Conservation (phyloP, 2,329 filamentous ascomycete genomes). For the Epichloe festucae region DNA sequence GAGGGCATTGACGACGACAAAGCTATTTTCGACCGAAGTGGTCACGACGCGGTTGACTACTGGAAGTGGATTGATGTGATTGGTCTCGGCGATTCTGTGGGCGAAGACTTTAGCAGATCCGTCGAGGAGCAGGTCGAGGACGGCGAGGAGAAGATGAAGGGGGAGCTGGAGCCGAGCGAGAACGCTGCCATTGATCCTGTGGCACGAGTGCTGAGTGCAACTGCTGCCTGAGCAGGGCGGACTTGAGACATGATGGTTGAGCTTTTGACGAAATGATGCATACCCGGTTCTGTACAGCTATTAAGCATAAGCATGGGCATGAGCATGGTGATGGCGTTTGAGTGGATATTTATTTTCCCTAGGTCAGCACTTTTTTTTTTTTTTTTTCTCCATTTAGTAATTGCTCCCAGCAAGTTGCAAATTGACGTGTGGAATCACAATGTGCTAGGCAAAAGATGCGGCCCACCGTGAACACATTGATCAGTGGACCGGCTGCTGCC, state of each 20-base stretch:
- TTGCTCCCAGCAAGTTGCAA: background rate
- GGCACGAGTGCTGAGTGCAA: background rate
- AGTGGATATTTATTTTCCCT: background rate
- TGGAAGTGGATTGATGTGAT: slow-evolving; percentile 43
- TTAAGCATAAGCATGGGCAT: background rate
- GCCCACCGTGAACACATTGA: too few relatives aligned
- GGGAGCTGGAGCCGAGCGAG: slow-evolving; percentile 21
- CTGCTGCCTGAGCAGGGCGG: slow-evolving; percentile 1
- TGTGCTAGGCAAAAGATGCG: background rate
- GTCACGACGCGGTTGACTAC: slow-evolving; percentile 25
- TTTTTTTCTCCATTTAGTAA: background rate
- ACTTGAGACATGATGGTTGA: background rate
- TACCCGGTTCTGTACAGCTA: background rate
- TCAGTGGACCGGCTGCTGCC: background rate
- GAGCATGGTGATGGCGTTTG: background rate
- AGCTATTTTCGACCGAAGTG: slow-evolving; percentile 36
- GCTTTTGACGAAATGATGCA: background rate
- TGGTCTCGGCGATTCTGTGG: slow-evolving; percentile 28
- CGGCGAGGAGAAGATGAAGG: slow-evolving; percentile 22
- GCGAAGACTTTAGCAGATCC: slow-evolving; percentile 17
- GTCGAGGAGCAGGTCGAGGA: slow-evolving; percentile 20
- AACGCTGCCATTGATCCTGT: slow-evolving; percentile 6
- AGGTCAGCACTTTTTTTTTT: background rate
- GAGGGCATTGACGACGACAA: slow-evolving; percentile 34
- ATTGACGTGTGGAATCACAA: background rate